phyloP scores from a whole-genome alignment of 1,284 basidiomycete genomes.

The Puccinia polysora region DNA sequence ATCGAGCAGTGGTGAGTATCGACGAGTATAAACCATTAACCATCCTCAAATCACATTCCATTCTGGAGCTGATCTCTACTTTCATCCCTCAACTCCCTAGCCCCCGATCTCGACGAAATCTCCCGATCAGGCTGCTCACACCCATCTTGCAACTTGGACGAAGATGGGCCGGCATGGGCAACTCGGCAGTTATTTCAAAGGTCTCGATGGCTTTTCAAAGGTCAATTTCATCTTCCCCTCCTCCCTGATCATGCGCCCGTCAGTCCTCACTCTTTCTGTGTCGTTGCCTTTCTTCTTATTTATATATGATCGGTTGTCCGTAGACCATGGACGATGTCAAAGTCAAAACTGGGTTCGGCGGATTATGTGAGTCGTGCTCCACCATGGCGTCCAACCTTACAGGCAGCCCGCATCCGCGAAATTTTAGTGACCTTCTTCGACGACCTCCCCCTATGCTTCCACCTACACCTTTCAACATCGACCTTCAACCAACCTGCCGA shows the following conservation, averaged over 20 bases:
- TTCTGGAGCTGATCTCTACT: no score
- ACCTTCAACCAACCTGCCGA: constrained; percentile 31
- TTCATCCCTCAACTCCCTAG: no score
- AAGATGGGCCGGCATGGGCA: constrained; percentile 35
- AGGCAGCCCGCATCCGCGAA: not conserved
- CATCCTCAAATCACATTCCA: no score
- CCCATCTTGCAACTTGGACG: no score
- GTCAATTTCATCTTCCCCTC: constrained; percentile 57
- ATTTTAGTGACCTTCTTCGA: constrained; percentile 8
- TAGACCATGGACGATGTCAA: constrained; percentile 97
- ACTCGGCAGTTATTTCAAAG: constrained; percentile 49
- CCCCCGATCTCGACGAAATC: no score
- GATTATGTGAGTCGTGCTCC: constrained; percentile 64
- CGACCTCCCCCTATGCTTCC: constrained; percentile 6
- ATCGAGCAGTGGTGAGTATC: no score
- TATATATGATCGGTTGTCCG: constrained; percentile 29
- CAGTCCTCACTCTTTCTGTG: not conserved
- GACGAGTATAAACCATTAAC: no score
- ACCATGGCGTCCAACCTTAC: not conserved
- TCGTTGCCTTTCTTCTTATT: constrained; percentile 42
- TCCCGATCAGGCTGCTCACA: no score
- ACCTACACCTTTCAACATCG: constrained; percentile 41
- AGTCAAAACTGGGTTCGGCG: constrained; percentile 89
- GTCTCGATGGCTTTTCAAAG: constrained; percentile 95
- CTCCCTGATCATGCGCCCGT: no score